Conservation (phyloP, 768 basidiomycete genomes). For the Auricularia sp. region DNA sequence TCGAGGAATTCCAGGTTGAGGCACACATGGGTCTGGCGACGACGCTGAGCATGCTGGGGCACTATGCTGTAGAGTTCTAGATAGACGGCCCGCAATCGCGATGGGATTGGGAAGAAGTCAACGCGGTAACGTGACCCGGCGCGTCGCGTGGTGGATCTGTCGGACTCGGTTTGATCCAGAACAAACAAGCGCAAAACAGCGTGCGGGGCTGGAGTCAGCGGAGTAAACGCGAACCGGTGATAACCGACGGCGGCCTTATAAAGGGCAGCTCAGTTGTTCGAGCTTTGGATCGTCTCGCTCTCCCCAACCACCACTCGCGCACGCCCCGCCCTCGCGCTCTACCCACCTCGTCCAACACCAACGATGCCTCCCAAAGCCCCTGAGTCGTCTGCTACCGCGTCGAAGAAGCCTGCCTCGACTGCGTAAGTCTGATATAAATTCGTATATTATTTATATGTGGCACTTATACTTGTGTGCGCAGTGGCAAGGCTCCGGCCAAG, state of each 20-base stretch:
- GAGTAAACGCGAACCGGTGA: no score
- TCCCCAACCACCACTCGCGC: neutral
- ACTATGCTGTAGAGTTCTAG: conserved; percentile 2
- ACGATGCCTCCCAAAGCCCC: conserved; percentile 2
- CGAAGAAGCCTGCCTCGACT: conserved; percentile 39
- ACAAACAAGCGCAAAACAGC: neutral
- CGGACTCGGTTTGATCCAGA: neutral
- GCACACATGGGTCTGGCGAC: conserved; percentile 50
- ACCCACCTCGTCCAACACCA: neutral
- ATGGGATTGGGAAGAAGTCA: no score
- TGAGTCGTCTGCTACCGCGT: conserved; percentile 22
- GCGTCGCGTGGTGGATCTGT: neutral
- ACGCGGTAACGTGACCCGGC: no score
- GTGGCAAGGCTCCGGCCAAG: conserved; percentile 37
- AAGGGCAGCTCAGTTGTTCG: neutral
- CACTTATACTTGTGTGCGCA: conserved; percentile 24
- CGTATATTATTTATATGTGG: conserved; percentile 26
- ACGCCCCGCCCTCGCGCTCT: neutral
- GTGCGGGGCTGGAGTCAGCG: neutral
- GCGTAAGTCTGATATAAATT: conserved; percentile 42
- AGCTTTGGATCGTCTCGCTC: neutral
- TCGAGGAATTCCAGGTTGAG: conserved; percentile 68
- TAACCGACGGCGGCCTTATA: neutral
- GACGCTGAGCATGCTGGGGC: conserved; percentile 14
- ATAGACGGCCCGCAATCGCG: neutral